Evolutionary conservation across 1,284 basidiomycete genomes (phyloP), one percentile per base, ranked within the genome.

Genomic region (Puccinia hordei): DNA sequence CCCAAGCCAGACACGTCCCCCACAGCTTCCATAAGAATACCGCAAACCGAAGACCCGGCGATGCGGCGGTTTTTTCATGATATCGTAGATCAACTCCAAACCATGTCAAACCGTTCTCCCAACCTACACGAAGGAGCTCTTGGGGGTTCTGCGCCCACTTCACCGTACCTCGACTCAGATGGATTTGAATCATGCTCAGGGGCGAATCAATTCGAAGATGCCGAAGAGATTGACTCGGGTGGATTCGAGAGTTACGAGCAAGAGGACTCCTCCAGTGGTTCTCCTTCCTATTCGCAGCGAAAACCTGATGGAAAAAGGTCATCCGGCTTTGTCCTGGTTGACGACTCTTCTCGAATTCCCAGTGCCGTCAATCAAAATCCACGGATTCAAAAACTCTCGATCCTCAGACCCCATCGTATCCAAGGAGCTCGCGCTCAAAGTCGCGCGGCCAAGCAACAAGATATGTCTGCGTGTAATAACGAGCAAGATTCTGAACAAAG

Each of bases 1-100:
- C 81, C 74, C 3, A 53, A 71, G 27, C 51, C 69, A 68, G 68
- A 33, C 10, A 81, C 69, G 24, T 80, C 81, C 19, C 69, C 75
- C 17, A 74, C 81, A 9, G 83, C 83, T 19, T 82, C 84, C 27
- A 85, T 86, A 41, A 81, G 82, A 24, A 85, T 86, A 27, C 89
- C 90, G 0, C 88, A 90, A 75, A 85, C 90, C 38, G 88, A 90
- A 82, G 91, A 93, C 83, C 90, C 89, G 66, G 89, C 89, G 61
- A 90, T 94, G 85, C 91, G 92, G 81, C 86, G 89, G 57, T 93
- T 93, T 86, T 92, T 94, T 86, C 88, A 91, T 79, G 92, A 94
- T 85, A 90, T 95, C 72, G 91, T 91, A 9, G 90, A 92, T 59
- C 92, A 93, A 83, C 89, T 94, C 66, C 90, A 90, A 81, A 89